Evolutionary conservation across 257 asterid species (phyloP).

Genomic region (Verbena officinalis): DNA sequence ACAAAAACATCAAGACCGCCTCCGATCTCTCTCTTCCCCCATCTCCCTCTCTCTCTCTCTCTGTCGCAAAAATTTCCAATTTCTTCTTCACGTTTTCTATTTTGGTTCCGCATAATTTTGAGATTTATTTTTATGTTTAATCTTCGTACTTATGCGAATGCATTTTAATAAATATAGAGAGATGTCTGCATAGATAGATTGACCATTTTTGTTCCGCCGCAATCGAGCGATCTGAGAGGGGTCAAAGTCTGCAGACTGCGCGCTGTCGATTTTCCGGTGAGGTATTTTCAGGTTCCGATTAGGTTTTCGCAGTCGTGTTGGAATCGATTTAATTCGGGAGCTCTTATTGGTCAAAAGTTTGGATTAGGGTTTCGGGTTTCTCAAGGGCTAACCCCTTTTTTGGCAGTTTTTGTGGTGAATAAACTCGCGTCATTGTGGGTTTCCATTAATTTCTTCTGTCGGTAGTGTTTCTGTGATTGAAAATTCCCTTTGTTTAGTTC

Average conservation of each 20-base stretch:
- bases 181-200: constrained; percentile 15
- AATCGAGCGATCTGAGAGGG: constrained; percentile 56
- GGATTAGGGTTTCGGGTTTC: constrained; percentile 64
- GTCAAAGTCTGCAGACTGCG: constrained; percentile 40
- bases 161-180: constrained; percentile 26
- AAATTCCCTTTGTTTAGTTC: constrained; percentile 8
- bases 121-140: not conserved
- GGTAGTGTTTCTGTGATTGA: not conserved
- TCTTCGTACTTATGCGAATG: constrained; percentile 2
- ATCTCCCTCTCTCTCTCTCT: constrained; percentile 23
- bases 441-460: constrained; percentile 6
- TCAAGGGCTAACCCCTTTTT: constrained; percentile 21
- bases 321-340: constrained; percentile 28
- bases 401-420: constrained; percentile 22
- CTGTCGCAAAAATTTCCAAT: constrained; percentile 32
- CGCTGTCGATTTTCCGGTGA: constrained; percentile 34
- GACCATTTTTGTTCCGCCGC: constrained; percentile 53
- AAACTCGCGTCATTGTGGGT: constrained; percentile 19
- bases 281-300: constrained; percentile 24
- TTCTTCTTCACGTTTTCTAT: constrained; percentile 39
- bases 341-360: constrained; percentile 22
- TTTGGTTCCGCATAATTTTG: not conserved
- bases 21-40: constrained; percentile 37
- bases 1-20: constrained; percentile 37
- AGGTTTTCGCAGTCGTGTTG: constrained; percentile 30